phyloP scores from a whole-genome alignment of 805 yeast genomes.

The Sugiyamaella floridensis region DNA sequence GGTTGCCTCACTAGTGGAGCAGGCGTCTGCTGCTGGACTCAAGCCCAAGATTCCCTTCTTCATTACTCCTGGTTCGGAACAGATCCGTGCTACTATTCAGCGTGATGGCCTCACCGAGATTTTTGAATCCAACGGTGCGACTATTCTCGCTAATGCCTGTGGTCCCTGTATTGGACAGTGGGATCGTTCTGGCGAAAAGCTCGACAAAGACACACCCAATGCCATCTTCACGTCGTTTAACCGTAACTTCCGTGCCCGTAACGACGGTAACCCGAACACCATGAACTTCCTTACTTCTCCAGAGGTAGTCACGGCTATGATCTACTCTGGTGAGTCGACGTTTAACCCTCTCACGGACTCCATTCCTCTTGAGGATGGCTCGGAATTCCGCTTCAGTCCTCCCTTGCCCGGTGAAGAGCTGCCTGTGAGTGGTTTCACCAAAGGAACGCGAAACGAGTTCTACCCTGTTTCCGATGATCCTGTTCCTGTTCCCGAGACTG shows the following conservation, averaged over 20 bases:
- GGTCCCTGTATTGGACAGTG: conserved; percentile 99
- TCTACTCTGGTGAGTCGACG: conserved; percentile 85
- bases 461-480: conserved; percentile 65
- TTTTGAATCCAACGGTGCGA: conserved; percentile 82
- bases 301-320: conserved; percentile 94
- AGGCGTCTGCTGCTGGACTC: conserved; percentile 80
- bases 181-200: conserved; percentile 65
- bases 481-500: conserved; percentile 50
- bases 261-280: conserved; percentile 96
- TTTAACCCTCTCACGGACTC: conserved; percentile 88
- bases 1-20: conserved; percentile 82
- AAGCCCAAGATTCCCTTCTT: conserved; percentile 87
- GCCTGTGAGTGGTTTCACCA: conserved; percentile 66
- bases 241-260: conserved; percentile 96
- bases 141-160: conserved; percentile 93
- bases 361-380: conserved; percentile 60
- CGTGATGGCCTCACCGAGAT: conserved; percentile 84
- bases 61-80: conserved; percentile 98
- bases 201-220: conserved; percentile 51
- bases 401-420: conserved; percentile 77
- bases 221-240: conserved; percentile 95
- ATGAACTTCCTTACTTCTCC: conserved; percentile 99
- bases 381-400: conserved; percentile 67
- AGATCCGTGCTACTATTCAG: conserved; percentile 92
- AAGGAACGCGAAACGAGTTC: conserved; percentile 60